These are phyloP conservation scores for Xylariaceae sp. DNA, from an alignment of 2,329 filamentous ascomycete species.

Conservation along the genomic window DNA sequence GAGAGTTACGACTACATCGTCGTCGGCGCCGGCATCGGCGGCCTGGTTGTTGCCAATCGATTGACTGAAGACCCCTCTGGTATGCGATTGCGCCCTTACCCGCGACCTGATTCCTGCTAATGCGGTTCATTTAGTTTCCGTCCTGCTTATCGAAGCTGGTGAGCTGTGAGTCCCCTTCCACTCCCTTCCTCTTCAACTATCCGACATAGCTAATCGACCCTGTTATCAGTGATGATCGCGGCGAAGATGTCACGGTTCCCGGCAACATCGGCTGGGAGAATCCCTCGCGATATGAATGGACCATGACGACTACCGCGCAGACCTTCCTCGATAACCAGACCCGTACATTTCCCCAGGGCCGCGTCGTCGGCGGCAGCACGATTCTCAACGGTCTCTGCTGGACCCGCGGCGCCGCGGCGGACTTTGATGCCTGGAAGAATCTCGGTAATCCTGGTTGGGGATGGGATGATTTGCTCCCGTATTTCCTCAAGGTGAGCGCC, in stretches of 20 bases:
- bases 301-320: slow-evolving; percentile 30
- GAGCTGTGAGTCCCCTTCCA: slow-evolving; percentile 23
- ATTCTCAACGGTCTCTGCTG: slow-evolving; percentile 40
- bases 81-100: neutral
- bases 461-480: slow-evolving; percentile 42
- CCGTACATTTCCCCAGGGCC: slow-evolving; percentile 35
- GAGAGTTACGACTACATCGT: slow-evolving; percentile 28
- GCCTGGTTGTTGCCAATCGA: slow-evolving; percentile 27
- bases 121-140: slow-evolving; percentile 19
- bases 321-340: slow-evolving; percentile 33
- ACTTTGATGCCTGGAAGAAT: slow-evolving; percentile 41
- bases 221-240: slow-evolving; percentile 25
- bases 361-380: slow-evolving; percentile 38
- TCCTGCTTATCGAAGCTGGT: slow-evolving; percentile 28
- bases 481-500: slow-evolving; percentile 42
- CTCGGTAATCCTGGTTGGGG: slow-evolving; percentile 40
- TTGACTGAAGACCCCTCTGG: slow-evolving; percentile 24
- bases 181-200: neutral
- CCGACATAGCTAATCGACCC: slow-evolving; percentile 8
- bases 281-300: slow-evolving; percentile 29
- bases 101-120: slow-evolving; percentile 9
- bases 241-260: slow-evolving; percentile 25
- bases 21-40: slow-evolving; percentile 27
- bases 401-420: slow-evolving; percentile 35
- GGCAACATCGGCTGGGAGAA: slow-evolving; percentile 25